Conservation (phyloP, 2,329 filamentous ascomycete species). For the Arthrobotrys iridis region DNA sequence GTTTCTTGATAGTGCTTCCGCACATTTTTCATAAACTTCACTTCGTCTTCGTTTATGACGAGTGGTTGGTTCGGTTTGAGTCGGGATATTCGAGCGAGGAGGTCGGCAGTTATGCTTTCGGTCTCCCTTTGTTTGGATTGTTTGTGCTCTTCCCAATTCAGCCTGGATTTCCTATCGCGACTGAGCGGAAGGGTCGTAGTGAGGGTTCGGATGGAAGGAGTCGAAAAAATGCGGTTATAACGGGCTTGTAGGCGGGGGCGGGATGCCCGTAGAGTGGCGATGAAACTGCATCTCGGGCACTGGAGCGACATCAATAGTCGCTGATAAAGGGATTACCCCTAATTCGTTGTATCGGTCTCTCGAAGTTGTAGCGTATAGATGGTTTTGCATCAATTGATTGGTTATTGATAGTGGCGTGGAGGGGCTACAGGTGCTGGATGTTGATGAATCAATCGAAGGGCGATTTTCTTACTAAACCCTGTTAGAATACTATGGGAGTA, state of each 20-base stretch:
- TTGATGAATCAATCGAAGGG: background rate
- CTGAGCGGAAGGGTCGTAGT: constrained; percentile 22
- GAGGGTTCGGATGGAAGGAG: constrained; percentile 3
- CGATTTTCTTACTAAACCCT: background rate
- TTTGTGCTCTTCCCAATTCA: background rate
- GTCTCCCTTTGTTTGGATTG: background rate
- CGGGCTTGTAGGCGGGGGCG: constrained; percentile 34
- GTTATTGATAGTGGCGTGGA: background rate
- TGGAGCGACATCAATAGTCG: constrained; percentile 47
- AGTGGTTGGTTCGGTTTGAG: background rate
- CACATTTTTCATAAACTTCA: background rate
- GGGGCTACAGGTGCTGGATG: background rate
- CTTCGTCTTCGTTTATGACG: background rate
- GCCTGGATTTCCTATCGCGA: background rate
- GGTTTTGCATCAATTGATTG: too few species aligned
- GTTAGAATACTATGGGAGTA: background rate
- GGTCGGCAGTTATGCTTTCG: background rate
- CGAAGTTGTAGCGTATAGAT: background rate
- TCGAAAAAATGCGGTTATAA: constrained; percentile 3
- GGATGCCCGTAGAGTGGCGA: constrained; percentile 10
- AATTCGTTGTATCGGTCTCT: background rate
- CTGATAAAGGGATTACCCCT: background rate
- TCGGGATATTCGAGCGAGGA: background rate
- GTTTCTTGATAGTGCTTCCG: background rate
- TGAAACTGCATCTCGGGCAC: constrained; percentile 40